Percentiles rank a stretch among this genome's conserved stretches.
These are phyloP conservation scores for Choanephora cucurbitarum DNA, from an alignment of 371 early-diverging fungal species.

Conservation along the genomic window DNA sequence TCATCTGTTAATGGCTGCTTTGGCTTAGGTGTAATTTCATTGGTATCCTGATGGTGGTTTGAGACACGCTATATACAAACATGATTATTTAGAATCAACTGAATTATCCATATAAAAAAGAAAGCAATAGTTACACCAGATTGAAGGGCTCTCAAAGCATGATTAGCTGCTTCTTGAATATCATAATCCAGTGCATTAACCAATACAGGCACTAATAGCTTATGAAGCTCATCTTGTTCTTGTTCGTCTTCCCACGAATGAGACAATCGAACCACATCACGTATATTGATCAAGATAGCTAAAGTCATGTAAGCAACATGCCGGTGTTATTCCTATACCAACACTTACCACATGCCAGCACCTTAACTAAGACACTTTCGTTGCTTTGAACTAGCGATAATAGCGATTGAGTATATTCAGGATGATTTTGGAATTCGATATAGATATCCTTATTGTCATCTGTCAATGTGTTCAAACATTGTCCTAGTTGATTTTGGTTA, in stretches of 20 bases:
- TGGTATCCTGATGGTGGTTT: constrained; percentile 30
- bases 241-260: constrained; percentile 45
- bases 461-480: constrained; percentile 82
- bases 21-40: constrained; percentile 47
- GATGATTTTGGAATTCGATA: constrained; percentile 61
- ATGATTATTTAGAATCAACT: no score
- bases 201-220: constrained; percentile 57
- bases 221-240: constrained; percentile 47
- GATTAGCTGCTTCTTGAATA: constrained; percentile 59
- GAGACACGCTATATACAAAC: constrained; percentile 38
- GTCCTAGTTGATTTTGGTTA: constrained; percentile 42
- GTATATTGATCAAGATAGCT: constrained; percentile 49
- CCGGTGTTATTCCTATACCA: background rate
- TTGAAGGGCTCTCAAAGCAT: constrained; percentile 48
- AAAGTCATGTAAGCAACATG: no score
- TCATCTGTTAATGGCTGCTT: constrained; percentile 53
- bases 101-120: no score
- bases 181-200: constrained; percentile 59
- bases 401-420: constrained; percentile 56
- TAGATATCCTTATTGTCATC: constrained; percentile 76
- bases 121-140: constrained; percentile 49
- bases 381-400: constrained; percentile 49
- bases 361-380: constrained; percentile 51
- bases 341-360: constrained; percentile 57
- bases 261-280: constrained; percentile 34